These are phyloP conservation scores for Colletotrichum gigasporum DNA, from an alignment of 2,329 filamentous ascomycete genomes.

Conservation along the genomic window DNA sequence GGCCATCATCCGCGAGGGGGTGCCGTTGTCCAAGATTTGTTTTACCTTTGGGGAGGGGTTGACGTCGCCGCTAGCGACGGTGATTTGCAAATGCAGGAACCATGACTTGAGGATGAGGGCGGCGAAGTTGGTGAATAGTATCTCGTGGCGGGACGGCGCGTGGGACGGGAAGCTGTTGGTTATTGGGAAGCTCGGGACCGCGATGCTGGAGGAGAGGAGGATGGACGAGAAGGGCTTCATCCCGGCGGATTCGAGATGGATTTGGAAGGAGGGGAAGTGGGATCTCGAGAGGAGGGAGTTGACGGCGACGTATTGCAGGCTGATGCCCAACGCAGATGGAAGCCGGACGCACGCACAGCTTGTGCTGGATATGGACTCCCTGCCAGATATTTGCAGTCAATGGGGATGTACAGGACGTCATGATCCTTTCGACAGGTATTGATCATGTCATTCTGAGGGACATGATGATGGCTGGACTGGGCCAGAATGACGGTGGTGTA, in stretches of 20 bases:
- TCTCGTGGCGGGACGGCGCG: slow-evolving; percentile 32
- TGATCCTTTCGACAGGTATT: not conserved
- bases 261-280: slow-evolving; percentile 28
- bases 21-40: not conserved
- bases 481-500: too few species aligned
- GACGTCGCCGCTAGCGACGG: slow-evolving; percentile 25
- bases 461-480: too few species aligned
- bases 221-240: slow-evolving; percentile 27
- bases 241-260: slow-evolving; percentile 28
- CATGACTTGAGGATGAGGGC: slow-evolving; percentile 31
- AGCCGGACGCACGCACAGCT: not conserved
- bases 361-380: slow-evolving; percentile 17
- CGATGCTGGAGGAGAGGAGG: slow-evolving; percentile 33
- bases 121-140: slow-evolving; percentile 7
- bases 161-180: slow-evolving; percentile 30
- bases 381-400: not conserved
- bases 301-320: slow-evolving; percentile 19
- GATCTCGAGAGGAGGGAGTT: slow-evolving; percentile 24
- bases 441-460: not conserved
- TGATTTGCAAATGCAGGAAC: slow-evolving; percentile 32
- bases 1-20: slow-evolving; percentile 24
- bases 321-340: slow-evolving; percentile 13
- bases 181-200: slow-evolving; percentile 27
- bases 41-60: slow-evolving; percentile 30
- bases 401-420: slow-evolving; percentile 5